Percentiles rank a stretch among this genome's conserved stretches.
These are phyloP conservation scores for Blastobotrys aristatus DNA, from an alignment of 1,139 yeast genomes.

Conservation along the genomic window DNA sequence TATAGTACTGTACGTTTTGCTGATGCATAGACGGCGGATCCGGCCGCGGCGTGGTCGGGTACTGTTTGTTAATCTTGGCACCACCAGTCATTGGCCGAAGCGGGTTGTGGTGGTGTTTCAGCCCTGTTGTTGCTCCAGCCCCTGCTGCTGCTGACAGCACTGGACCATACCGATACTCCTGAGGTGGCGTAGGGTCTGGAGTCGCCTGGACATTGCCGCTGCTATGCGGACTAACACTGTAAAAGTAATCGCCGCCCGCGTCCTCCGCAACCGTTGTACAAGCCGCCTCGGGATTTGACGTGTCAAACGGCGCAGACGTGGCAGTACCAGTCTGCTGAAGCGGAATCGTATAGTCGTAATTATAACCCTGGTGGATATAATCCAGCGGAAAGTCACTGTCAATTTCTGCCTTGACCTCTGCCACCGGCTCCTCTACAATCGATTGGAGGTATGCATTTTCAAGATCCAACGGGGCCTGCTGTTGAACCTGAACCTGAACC, in stretches of 20 bases:
- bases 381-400: conserved; percentile 32
- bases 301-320: not conserved
- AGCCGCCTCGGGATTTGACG: not conserved
- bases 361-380: conserved; percentile 19
- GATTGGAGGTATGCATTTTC: conserved; percentile 6
- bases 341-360: not conserved
- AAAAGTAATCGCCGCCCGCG: conserved; percentile 1
- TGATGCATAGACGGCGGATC: not conserved
- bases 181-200: conserved; percentile 7
- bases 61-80: conserved; percentile 5
- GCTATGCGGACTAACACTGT: not conserved
- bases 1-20: conserved; percentile 1
- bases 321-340: no score
- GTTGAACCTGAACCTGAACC: not conserved
- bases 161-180: not conserved
- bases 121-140: not conserved
- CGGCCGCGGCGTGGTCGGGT: conserved; percentile 15
- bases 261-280: no score
- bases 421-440: conserved; percentile 17
- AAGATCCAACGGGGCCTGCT: conserved; percentile 1
- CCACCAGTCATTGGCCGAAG: conserved; percentile 6
- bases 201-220: conserved; percentile 1
- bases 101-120: conserved; percentile 3
- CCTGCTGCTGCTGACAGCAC: not conserved
- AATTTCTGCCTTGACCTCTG: conserved; percentile 17